These are phyloP conservation scores for Skeletonema potamos DNA, from an alignment of 108 stramenopile genomes.

Conservation along the genomic window DNA sequence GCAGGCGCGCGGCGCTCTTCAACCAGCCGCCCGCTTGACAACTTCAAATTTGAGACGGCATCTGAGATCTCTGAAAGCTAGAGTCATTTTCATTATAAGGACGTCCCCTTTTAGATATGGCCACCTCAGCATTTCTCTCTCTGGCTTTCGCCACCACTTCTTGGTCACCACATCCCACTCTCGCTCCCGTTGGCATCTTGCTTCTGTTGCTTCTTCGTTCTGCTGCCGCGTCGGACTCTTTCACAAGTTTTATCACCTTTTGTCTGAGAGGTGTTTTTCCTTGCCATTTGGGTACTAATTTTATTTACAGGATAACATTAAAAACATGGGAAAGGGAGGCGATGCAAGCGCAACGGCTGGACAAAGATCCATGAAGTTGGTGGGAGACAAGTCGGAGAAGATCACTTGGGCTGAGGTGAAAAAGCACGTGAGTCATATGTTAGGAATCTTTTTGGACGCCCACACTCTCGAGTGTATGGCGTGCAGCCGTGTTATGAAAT, in stretches of 20 bases:
- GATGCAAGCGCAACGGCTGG: slow-evolving; percentile 49
- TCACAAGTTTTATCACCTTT: slow-evolving; percentile 1
- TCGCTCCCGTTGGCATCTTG: not conserved
- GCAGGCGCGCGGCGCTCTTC: too few relatives aligned
- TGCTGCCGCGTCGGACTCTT: not conserved
- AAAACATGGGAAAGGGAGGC: slow-evolving; percentile 89
- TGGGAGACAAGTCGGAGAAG: slow-evolving; percentile 60
- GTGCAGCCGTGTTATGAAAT: not conserved
- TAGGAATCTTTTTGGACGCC: not conserved
- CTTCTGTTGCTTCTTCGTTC: too few relatives aligned
- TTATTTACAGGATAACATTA: not conserved
- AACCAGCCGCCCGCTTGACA: too few relatives aligned
- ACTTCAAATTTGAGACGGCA: too few relatives aligned
- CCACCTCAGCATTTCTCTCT: not conserved
- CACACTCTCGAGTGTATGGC: not conserved
- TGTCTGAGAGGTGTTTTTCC: not conserved
- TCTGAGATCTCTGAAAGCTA: too few relatives aligned
- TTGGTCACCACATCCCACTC: not conserved
- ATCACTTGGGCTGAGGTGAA: slow-evolving; percentile 90
- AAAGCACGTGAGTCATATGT: slow-evolving; percentile 66
- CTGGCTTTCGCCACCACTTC: not conserved
- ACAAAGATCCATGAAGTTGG: slow-evolving; percentile 13
- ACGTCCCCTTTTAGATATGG: too few relatives aligned
- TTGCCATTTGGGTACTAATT: not conserved
- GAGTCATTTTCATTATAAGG: too few relatives aligned